phyloP scores from a whole-genome alignment of 2,329 filamentous ascomycete species.

The Cadophora sp. region DNA sequence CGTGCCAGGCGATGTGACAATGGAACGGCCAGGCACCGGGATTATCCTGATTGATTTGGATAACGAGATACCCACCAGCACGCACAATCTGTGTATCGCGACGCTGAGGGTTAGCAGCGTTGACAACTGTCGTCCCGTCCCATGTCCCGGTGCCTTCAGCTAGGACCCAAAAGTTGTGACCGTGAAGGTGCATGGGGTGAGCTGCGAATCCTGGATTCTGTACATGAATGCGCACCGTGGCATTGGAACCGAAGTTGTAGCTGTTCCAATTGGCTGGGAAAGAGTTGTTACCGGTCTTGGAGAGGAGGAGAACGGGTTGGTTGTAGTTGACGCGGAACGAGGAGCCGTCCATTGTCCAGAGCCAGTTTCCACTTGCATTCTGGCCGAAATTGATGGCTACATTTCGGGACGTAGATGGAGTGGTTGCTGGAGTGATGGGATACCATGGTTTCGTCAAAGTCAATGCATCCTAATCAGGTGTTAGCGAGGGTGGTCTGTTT shows the following conservation, averaged over 20 bases:
- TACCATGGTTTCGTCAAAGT: slow-evolving; percentile 4
- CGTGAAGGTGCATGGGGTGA: slow-evolving; percentile 74
- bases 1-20: slow-evolving; percentile 60
- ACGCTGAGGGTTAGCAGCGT: slow-evolving; percentile 56
- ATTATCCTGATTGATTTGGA: slow-evolving; percentile 57
- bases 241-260: slow-evolving; percentile 58
- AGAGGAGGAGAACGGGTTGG: slow-evolving; percentile 61
- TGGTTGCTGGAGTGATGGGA: slow-evolving; percentile 1
- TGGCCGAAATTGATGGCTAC: slow-evolving; percentile 7
- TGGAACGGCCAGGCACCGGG: slow-evolving; percentile 61
- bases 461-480: not conserved
- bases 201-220: slow-evolving; percentile 54
- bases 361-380: slow-evolving; percentile 7
- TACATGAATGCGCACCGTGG: slow-evolving; percentile 63
- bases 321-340: slow-evolving; percentile 67
- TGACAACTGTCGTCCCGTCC: slow-evolving; percentile 44
- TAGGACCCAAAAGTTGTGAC: slow-evolving; percentile 74
- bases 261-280: slow-evolving; percentile 63
- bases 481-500: not conserved
- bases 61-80: slow-evolving; percentile 50
- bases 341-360: slow-evolving; percentile 59
- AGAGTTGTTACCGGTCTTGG: slow-evolving; percentile 57
- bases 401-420: slow-evolving; percentile 7
- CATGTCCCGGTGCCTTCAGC: slow-evolving; percentile 53
- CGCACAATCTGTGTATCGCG: slow-evolving; percentile 58